These are phyloP conservation scores for Desmodesmus armatus DNA, from an alignment of 139 green algal species.

Conservation along the genomic window DNA sequence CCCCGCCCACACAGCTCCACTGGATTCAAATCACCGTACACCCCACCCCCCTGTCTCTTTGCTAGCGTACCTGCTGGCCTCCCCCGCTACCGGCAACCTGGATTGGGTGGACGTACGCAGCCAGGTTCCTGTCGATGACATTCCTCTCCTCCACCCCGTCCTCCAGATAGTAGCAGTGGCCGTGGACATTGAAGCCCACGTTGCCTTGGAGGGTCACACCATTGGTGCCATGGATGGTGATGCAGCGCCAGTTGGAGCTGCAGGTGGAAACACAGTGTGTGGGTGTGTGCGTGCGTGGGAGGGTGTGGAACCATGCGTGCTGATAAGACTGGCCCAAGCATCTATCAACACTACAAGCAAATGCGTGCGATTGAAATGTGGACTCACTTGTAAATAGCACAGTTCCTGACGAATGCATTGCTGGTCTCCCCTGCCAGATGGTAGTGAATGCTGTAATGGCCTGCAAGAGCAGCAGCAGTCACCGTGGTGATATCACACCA, in stretches of 20 bases:
- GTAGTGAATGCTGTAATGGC: slow-evolving; percentile 63
- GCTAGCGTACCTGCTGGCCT: slow-evolving; percentile 11
- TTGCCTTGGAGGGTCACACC: slow-evolving; percentile 13
- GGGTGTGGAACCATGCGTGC: too few species aligned
- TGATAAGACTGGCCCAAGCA: neutral
- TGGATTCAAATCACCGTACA: too few species aligned
- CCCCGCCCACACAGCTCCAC: too few species aligned
- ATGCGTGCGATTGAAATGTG: neutral
- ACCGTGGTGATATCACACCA: too few species aligned
- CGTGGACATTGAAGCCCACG: slow-evolving; percentile 42
- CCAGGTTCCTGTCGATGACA: slow-evolving; percentile 61
- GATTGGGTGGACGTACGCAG: slow-evolving; percentile 60
- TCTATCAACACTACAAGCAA: neutral
- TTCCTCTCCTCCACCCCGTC: slow-evolving; percentile 67
- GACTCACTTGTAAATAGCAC: slow-evolving; percentile 48
- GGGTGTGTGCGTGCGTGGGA: too few species aligned
- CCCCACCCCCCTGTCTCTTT: neutral
- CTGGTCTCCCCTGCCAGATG: slow-evolving; percentile 51
- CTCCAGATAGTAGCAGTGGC: slow-evolving; percentile 66
- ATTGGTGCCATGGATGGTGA: slow-evolving; percentile 42
- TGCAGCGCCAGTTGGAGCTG: slow-evolving; percentile 40
- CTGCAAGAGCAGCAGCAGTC: too few species aligned
- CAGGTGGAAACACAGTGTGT: neutral
- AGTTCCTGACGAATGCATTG: slow-evolving; percentile 50
- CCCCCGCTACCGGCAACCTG: slow-evolving; percentile 29